phyloP scores from a whole-genome alignment of 2,329 filamentous ascomycete genomes.

The Zasmidium angulare region DNA sequence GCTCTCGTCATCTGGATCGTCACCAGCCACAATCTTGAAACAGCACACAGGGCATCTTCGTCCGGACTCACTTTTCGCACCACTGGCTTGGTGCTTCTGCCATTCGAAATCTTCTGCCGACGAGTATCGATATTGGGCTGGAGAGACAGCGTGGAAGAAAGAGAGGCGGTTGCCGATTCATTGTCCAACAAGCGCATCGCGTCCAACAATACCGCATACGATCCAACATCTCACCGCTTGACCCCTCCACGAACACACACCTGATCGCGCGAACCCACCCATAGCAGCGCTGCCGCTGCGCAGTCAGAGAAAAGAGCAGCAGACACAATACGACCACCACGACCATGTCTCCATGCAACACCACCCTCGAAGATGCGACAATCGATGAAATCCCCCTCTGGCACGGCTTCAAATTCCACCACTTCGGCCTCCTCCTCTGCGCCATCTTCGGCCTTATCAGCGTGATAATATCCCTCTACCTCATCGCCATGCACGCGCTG shows the following conservation, averaged over 20 bases:
- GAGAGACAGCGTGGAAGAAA: neutral
- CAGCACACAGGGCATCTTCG: neutral
- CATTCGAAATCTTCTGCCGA: neutral
- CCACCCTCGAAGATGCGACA: conserved; percentile 47
- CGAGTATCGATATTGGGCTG: neutral
- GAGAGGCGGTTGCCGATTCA: neutral
- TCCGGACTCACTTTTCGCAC: neutral
- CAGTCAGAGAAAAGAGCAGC: neutral
- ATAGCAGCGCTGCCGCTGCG: neutral
- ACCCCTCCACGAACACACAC: neutral
- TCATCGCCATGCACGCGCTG: conserved; percentile 58
- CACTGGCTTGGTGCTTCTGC: neutral
- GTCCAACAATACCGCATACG: neutral
- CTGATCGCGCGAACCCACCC: neutral
- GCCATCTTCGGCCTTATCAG: conserved; percentile 55
- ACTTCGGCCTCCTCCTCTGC: conserved; percentile 55
- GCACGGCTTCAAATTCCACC: conserved; percentile 57
- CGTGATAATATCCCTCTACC: conserved; percentile 50
- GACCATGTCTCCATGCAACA: conserved; percentile 45
- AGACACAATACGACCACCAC: neutral
- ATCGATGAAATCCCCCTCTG: conserved; percentile 50
- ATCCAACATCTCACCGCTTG: neutral
- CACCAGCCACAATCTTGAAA: neutral
- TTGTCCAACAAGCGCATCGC: neutral
- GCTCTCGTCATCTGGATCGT: too few species aligned